These are phyloP conservation scores for Pseudogymnoascus destructans DNA, from an alignment of 2,329 filamentous ascomycete genomes.

Conservation along the genomic window DNA sequence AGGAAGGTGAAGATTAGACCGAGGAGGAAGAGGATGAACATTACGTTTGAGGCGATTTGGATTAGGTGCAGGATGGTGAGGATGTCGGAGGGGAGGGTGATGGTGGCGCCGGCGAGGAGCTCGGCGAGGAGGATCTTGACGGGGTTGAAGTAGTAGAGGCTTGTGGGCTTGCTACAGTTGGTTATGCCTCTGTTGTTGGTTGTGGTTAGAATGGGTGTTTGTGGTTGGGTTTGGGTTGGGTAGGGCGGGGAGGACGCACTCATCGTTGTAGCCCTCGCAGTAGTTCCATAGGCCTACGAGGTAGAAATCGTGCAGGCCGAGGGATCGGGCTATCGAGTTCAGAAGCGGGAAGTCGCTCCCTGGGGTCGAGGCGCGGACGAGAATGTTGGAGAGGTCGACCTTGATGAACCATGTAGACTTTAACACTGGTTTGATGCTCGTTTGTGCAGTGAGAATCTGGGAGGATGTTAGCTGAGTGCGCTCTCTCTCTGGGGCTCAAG, in stretches of 20 bases:
- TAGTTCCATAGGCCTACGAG: constrained; percentile 85
- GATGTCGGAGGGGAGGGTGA: constrained; percentile 65
- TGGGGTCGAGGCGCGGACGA: constrained; percentile 19
- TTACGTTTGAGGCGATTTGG: constrained; percentile 61
- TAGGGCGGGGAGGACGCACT: constrained; percentile 29
- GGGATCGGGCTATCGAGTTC: constrained; percentile 73
- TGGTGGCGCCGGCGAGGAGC: constrained; percentile 68
- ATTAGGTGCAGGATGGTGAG: constrained; percentile 62
- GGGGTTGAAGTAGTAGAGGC: constrained; percentile 84
- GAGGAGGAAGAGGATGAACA: constrained; percentile 79
- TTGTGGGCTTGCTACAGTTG: constrained; percentile 54
- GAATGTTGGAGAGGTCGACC: constrained; percentile 67
- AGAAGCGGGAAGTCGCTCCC: constrained; percentile 51
- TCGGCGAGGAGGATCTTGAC: constrained; percentile 69
- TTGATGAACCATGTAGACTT: constrained; percentile 71
- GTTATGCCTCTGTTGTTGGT: constrained; percentile 52
- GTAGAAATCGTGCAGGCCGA: constrained; percentile 90
- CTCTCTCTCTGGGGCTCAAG: neutral
- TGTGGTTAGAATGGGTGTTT: constrained; percentile 43
- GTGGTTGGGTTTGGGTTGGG: constrained; percentile 28
- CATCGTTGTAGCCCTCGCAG: constrained; percentile 69
- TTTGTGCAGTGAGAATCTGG: constrained; percentile 59
- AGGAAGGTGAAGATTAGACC: constrained; percentile 57
- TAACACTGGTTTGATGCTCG: constrained; percentile 46
- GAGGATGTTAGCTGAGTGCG: neutral